phyloP scores from a whole-genome alignment of 1,284 basidiomycete species.

The Somion occarium region DNA sequence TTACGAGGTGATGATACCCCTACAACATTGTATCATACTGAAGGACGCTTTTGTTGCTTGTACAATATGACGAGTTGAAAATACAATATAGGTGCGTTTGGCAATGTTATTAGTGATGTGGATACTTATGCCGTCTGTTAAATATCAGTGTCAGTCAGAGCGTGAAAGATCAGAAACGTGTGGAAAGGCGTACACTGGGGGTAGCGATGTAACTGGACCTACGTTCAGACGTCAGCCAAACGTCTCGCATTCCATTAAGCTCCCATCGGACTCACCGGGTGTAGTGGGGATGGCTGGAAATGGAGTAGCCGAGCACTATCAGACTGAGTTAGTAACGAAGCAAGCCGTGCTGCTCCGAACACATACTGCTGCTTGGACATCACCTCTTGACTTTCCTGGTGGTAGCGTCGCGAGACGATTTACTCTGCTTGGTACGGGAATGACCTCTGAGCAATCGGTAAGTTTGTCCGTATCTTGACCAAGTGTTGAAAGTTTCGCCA shows the following conservation, averaged over 20 bases:
- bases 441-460: slow-evolving; percentile 8
- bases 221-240: too few relatives aligned
- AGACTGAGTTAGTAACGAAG: not conserved
- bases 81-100: not conserved
- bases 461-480: slow-evolving; percentile 3
- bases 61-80: not conserved
- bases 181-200: slow-evolving; percentile 23
- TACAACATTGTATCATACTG: too few relatives aligned
- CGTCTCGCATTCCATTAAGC: too few relatives aligned
- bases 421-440: slow-evolving; percentile 1
- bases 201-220: slow-evolving; percentile 17
- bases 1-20: too few relatives aligned
- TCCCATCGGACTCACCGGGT: slow-evolving; percentile 18
- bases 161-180: not conserved
- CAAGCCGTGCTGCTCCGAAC: too few relatives aligned
- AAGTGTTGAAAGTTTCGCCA: slow-evolving; percentile 5
- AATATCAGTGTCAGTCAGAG: not conserved
- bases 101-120: not conserved
- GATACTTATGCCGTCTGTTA: not conserved
- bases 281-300: slow-evolving; percentile 26
- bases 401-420: not conserved
- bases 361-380: slow-evolving; percentile 2
- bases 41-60: not conserved
- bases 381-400: not conserved
- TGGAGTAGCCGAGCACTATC: slow-evolving; percentile 19